Base-by-base conservation (phyloP, 257 asterid species). In the Nicotiana attenuata region DNA sequence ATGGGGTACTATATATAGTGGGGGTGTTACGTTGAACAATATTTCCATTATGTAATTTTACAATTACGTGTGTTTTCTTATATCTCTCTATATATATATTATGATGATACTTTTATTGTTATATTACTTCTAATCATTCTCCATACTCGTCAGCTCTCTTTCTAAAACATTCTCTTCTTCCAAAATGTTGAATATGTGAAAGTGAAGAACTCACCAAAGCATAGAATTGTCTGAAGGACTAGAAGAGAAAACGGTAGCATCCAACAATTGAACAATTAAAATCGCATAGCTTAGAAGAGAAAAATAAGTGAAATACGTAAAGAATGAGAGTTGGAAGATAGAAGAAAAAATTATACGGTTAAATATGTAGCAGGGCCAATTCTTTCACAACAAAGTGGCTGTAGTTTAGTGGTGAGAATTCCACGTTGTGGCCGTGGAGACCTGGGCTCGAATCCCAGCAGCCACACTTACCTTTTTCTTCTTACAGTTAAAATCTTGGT, bases 391-490 rank as follows among this genome's bases (percentile, higher is more conserved):
- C 26, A 8, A 81, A 29, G 95, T 92, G 93, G 98, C 95, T 92
- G 95, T 92, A 93, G 97, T 96, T 92, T 93, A 91, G 97, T 91
- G 96, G 97, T 94, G 8, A 96, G 98, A 94, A 94, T 96, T 96
- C 94, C 96, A 96, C 95, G 96, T 92, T 94, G 97, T 92, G 99
- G 98, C 97, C 96, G 95, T 96, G 94, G 94, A 92, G 98, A 92
- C 97, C 97, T 91, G 97, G 97, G 98, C 99, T 93, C 97, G 96
- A 95, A 95, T 96, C 96, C 98, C 95, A 96, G 97, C 97, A 95
- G 99, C 99, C 98, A 93, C 99, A 92, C 14, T 50, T 47, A 9
- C 5, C 0, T 11, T 50, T 50, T 11, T 11, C 16, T 11, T 50
- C 10, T 50, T 11, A 10, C 5, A 13, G 16, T 10, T 50, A 50